Evolutionary conservation across 2,329 filamentous ascomycete species (phyloP).

Genomic region (Aspergillus spinulosporus): DNA sequence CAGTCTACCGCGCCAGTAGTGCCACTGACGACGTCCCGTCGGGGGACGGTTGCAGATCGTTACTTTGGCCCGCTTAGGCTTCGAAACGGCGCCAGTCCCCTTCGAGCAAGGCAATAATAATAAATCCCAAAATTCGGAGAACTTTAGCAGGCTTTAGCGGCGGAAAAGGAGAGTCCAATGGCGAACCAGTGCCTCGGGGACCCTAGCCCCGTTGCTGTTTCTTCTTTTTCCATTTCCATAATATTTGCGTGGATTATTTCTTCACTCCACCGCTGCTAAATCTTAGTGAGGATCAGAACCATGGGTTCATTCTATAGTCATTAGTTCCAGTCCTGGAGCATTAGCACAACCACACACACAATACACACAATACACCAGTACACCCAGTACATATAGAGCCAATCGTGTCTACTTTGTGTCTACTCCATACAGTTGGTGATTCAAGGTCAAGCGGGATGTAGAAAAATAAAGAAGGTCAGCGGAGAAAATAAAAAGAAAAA

Average conservation of each 20-base stretch:
- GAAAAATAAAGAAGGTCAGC: neutral
- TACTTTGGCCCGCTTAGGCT: slow-evolving; percentile 31
- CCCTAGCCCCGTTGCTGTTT: slow-evolving; percentile 16
- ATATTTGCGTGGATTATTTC: slow-evolving; percentile 14
- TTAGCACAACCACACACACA: too few species aligned
- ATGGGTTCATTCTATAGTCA: slow-evolving; percentile 1
- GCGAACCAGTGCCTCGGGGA: slow-evolving; percentile 36
- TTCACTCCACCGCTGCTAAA: slow-evolving; percentile 1
- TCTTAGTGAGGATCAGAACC: neutral
- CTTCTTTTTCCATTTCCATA: slow-evolving; percentile 14
- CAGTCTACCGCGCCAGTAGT: slow-evolving; percentile 22
- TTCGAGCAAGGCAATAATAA: slow-evolving; percentile 20
- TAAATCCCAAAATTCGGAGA: slow-evolving; percentile 5
- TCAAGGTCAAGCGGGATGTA: neutral
- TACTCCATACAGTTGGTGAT: too few species aligned
- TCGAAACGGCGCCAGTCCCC: slow-evolving; percentile 30
- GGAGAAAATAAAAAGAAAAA: slow-evolving; percentile 4
- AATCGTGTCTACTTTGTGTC: too few species aligned
- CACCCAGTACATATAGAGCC: too few species aligned
- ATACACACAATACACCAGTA: too few species aligned
- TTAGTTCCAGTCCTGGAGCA: too few species aligned
- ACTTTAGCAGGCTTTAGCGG: neutral
- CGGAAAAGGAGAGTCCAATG: slow-evolving; percentile 15
- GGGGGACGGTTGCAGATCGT: slow-evolving; percentile 42
- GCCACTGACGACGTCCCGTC: slow-evolving; percentile 46